Base-by-base conservation (phyloP, 257 asterid genomes). In the Primulina huaijiensis region DNA sequence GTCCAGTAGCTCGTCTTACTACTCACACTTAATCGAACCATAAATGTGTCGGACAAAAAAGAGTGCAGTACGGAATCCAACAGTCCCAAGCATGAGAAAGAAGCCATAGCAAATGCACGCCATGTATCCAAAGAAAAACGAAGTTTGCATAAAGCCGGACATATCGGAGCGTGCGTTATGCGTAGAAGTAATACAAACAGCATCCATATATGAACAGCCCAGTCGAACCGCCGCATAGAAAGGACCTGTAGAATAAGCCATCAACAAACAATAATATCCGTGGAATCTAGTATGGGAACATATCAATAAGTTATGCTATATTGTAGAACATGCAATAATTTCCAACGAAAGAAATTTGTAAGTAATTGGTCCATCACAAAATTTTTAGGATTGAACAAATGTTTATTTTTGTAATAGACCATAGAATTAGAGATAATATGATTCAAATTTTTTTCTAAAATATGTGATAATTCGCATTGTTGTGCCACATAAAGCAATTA, bases 111-210 rank as follows among this genome's bases (percentile, higher is more conserved):
- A 83, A 60, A 83, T 73, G 79, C 87, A 80, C 23, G 87, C 85
- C 85, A 77, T 83, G 79, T 80, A 83, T 8, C 83, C 85, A 10
- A 83, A 83, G 89, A 92, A 92, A 75, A 89, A 89, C 0, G 97
- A 89, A 21, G 94, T 86, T 73, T 92, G 97, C 96, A 81, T 74
- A 40, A 81, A 81, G n/a, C 80, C 82, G 1, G 80, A 81, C 85
- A 77, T 81, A 60, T 81, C 82, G 1, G 85, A 81, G 33, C 85
- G 70, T 60, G 85, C n/a, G n/a, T n/a, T n/a, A n/a, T n/a, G n/a
- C 82, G 64, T 75, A 68, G 34, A 77, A 81, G 77, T 75, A 81
- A 73, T 81, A 81, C 77, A 81, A 75, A 64, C 85, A 81, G 77
- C 78, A 78, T 12, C 80, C 79, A 25, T 72, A 77, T 68, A 81